Evolutionary conservation across 2,329 filamentous ascomycete species (phyloP).

Genomic region (Didymella pinodella): DNA sequence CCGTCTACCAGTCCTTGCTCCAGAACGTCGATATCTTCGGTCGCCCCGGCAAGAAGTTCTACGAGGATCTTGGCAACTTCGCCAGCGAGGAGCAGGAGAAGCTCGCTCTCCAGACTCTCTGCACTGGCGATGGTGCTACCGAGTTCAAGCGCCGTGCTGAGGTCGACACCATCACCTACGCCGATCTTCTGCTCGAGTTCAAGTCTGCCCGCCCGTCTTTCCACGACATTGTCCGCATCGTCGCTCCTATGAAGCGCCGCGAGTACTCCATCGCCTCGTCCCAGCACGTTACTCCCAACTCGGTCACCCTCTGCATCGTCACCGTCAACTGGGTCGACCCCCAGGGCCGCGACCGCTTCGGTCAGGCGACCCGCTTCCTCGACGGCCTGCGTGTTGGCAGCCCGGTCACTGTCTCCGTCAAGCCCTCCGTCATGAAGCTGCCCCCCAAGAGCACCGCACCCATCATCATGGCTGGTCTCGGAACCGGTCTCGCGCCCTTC

Average conservation of each 20-base stretch:
- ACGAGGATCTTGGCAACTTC: conserved; percentile 88
- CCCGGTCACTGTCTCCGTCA: conserved; percentile 88
- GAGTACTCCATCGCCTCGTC: conserved; percentile 99
- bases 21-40: conserved; percentile 98
- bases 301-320: conserved; percentile 95
- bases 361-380: conserved; percentile 92
- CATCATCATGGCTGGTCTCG: conserved; percentile 98
- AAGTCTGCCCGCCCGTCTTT: conserved; percentile 86
- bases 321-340: conserved; percentile 95
- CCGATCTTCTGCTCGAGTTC: conserved; percentile 90
- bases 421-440: conserved; percentile 99
- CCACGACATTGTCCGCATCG: conserved; percentile 86
- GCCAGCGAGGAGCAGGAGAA: conserved; percentile 84
- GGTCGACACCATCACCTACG: conserved; percentile 89
- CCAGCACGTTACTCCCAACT: conserved; percentile 88
- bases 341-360: conserved; percentile 85
- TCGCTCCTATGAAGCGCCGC: conserved; percentile 90
- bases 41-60: conserved; percentile 96
- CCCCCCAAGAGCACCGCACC: conserved; percentile 85
- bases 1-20: conserved; percentile 86
- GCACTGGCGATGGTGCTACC: conserved; percentile 74
- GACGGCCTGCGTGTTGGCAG: conserved; percentile 76
- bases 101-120: conserved; percentile 78
- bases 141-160: conserved; percentile 94
- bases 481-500: conserved; percentile 98